A percentile compares a stretch with the other conserved stretches of the same genome.
Evolutionary conservation across 129 eudicot genomes (phyloP).

Genomic region (Artemisia tridentata): DNA sequence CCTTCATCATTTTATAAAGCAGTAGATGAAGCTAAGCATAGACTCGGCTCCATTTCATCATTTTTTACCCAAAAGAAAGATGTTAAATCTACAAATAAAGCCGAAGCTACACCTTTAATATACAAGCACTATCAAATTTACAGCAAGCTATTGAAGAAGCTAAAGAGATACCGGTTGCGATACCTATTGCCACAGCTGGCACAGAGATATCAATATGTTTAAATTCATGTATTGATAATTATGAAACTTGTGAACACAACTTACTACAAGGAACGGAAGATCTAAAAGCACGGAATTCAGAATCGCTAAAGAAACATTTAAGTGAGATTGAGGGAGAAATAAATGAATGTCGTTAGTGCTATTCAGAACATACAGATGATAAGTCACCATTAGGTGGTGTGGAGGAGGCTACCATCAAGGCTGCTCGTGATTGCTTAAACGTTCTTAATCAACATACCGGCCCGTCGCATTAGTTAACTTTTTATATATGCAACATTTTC

Average conservation of each 20-base stretch:
- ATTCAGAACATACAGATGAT: conserved; percentile 10
- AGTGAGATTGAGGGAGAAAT: conserved; percentile 28
- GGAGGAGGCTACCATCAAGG: conserved; percentile 29
- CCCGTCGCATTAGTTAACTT: too few species aligned
- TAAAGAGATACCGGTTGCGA: conserved; percentile 9
- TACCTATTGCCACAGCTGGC: background rate
- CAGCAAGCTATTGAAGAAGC: conserved; percentile 27
- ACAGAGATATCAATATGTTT: conserved; percentile 10
- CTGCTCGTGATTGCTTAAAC: conserved; percentile 36
- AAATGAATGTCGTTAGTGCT: conserved; percentile 30
- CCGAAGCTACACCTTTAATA: conserved; percentile 7
- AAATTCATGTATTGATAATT: conserved; percentile 13
- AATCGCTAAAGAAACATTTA: conserved; percentile 13
- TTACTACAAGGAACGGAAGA: conserved; percentile 25
- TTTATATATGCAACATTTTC: too few species aligned
- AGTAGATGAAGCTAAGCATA: background rate
- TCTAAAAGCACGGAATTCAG: conserved; percentile 24
- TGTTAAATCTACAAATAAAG: background rate
- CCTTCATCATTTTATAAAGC: conserved; percentile 10
- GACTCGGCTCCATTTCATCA: conserved; percentile 21
- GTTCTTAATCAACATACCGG: conserved; percentile 19
- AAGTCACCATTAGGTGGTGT: conserved; percentile 24
- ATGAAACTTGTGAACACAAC: conserved; percentile 2
- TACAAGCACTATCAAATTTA: conserved; percentile 33
- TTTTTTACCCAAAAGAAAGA: conserved; percentile 20